Percentiles rank a stretch among this genome's conserved stretches.
Conservation (phyloP, 768 basidiomycete genomes). For the Lactarius vividus region DNA sequence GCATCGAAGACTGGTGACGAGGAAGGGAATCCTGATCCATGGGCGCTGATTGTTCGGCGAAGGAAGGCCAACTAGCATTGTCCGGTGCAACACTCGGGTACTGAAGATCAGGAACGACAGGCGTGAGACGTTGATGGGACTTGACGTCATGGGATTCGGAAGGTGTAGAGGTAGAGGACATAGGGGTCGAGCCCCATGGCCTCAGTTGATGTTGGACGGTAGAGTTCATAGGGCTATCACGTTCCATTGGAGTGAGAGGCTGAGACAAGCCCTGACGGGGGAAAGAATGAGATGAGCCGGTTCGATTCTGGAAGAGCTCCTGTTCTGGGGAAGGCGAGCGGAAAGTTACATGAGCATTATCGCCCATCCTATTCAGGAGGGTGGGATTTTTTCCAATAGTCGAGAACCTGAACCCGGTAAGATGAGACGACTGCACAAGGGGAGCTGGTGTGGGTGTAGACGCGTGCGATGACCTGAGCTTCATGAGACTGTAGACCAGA, state of each 20-base stretch:
- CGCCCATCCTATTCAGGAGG: conserved; percentile 15
- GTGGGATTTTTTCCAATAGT: conserved; percentile 17
- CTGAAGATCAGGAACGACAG: conserved; percentile 19
- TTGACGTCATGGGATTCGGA: not conserved
- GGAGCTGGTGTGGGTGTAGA: not conserved
- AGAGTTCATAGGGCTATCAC: not conserved
- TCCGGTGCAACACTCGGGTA: conserved; percentile 5
- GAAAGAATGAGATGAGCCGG: not conserved
- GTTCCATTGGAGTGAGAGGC: not conserved
- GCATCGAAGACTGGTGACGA: not conserved
- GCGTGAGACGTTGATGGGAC: not conserved
- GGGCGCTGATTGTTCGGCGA: not conserved
- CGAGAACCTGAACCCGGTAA: conserved; percentile 16
- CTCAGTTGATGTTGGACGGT: not conserved
- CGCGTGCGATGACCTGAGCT: not conserved
- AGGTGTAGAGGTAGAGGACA: not conserved
- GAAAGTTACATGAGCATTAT: not conserved
- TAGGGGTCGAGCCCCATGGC: not conserved
- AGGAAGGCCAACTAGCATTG: not conserved
- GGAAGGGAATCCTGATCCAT: conserved; percentile 1
- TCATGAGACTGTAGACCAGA: not conserved
- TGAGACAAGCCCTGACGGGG: not conserved
- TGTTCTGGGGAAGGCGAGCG: not conserved
- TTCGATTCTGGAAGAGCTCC: not conserved
- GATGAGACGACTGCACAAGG: not conserved